Evolutionary conservation across 768 basidiomycete species (phyloP), one percentile per base, ranked within the genome.

Genomic region (Hericium erinaceus): DNA sequence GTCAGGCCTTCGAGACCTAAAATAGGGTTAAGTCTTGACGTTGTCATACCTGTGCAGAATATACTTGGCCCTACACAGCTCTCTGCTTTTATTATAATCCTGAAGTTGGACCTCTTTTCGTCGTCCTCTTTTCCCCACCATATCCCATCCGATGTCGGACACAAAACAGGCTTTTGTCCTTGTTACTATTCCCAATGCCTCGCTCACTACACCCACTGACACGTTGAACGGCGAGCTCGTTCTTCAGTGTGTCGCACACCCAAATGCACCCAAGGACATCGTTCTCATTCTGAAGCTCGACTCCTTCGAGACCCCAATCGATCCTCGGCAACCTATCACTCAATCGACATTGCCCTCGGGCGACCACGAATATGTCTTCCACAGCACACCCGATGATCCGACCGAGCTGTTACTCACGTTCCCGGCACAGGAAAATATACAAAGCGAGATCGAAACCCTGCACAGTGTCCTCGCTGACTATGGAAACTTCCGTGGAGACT

Each of bases 401-500:
- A 0, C 55, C 13, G 57, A 61, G 33, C 62, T 63, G 28, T 12
- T 54, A 11, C 28, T 63, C 55, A 52, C 39, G 28, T 6, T 63
- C 9, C 62, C 60, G 38, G 51, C 33, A 46, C 28, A 53, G 24
- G 13, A 56, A 4, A 48, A 37, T 15, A 22, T 33, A 41, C 12
- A 40, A 22, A 16, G 61, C 18, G 52, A 58, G 22, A 38, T 57
- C 48, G 62, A 63, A n/a, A 57, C 58, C 22, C 59, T 63, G 52
- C 60, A 61, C 56, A 55, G 56, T 41, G 58, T 63, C 28, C 60
- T 63, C 20, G 39, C 55, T 20, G 62, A 58, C 3, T 63, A 63
- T 12, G 52, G 60, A 3, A 50, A 61, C 20, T 16, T 58, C 41
- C 60, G 52, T 26, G 56, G 56, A 16, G 56, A 16, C 37, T 40